Conservation (phyloP, 1,284 basidiomycete species). For the Irpex sp. region DNA sequence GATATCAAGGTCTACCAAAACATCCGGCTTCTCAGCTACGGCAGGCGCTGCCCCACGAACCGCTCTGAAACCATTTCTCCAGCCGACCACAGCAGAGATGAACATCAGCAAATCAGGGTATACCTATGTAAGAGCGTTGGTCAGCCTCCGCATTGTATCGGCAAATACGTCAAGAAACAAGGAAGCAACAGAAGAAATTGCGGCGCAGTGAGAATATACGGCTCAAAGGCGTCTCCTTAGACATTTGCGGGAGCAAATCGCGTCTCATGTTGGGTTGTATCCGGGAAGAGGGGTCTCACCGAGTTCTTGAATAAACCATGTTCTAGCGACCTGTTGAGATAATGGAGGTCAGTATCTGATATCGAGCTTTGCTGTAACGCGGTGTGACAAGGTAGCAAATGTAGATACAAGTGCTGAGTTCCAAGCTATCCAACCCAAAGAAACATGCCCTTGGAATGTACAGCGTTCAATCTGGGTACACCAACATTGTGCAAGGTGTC, state of each 20-base stretch:
- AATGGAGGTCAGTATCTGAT: neutral
- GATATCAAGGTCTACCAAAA: constrained; percentile 13
- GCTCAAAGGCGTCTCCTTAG: too few species aligned
- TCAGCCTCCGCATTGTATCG: neutral
- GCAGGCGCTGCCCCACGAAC: neutral
- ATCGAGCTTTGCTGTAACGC: neutral
- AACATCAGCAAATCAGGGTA: constrained; percentile 9
- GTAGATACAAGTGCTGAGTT: neutral
- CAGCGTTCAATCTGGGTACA: too few species aligned
- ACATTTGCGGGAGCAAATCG: neutral
- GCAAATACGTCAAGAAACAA: neutral
- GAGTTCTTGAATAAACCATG: constrained; percentile 73
- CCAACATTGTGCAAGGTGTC: too few species aligned
- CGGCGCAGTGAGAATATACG: neutral
- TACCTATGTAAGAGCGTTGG: constrained; percentile 3
- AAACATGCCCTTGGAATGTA: too few species aligned
- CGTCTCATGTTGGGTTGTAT: neutral
- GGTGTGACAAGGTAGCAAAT: neutral
- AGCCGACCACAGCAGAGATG: constrained; percentile 5
- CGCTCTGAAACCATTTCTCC: constrained; percentile 8
- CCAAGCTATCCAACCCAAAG: neutral
- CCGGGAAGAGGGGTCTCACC: constrained; percentile 38
- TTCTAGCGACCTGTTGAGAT: constrained; percentile 66
- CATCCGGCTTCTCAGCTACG: constrained; percentile 1
- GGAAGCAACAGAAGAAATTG: neutral